These are phyloP conservation scores for Aspergillus incahuasiensis DNA, from an alignment of 495 filamentous ascomycete species.

Conservation along the genomic window DNA sequence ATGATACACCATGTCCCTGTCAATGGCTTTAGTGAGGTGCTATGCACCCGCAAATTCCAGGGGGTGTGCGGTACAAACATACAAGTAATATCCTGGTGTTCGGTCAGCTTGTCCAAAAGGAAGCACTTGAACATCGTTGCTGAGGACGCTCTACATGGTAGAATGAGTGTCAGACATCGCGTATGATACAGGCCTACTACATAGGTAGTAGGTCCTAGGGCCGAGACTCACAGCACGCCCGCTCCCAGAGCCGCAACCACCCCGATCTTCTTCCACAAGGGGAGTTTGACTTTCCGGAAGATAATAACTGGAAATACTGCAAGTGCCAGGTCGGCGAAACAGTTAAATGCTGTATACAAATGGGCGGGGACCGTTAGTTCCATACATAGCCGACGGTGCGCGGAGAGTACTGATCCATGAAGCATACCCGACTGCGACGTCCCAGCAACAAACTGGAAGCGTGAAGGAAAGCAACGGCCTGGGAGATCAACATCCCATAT, in stretches of 20 bases:
- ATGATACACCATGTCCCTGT: slow-evolving; percentile 10
- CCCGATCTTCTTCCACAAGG: not conserved
- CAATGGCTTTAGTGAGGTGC: no score
- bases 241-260: slow-evolving; percentile 3
- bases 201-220: no score
- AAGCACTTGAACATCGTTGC: slow-evolving; percentile 4
- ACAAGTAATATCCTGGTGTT: slow-evolving; percentile 1
- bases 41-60: no score
- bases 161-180: no score
- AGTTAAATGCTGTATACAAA: slow-evolving; percentile 4
- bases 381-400: no score
- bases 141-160: not conserved
- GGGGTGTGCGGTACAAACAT: no score
- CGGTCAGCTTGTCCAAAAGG: slow-evolving; percentile 6
- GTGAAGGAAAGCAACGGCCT: not conserved
- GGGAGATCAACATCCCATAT: slow-evolving; percentile 7
- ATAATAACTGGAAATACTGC: slow-evolving; percentile 5
- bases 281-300: slow-evolving; percentile 6
- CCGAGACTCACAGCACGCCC: slow-evolving; percentile 7
- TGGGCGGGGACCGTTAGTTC: no score
- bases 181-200: no score
- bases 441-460: slow-evolving; percentile 4
- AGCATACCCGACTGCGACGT: slow-evolving; percentile 8
- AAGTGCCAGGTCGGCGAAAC: not conserved
- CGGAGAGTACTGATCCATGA: no score